A percentile compares a stretch with the other conserved stretches of the same genome.
These are phyloP conservation scores for Wickerhamiella occidentalis DNA, from an alignment of 805 yeast genomes.

Conservation along the genomic window DNA sequence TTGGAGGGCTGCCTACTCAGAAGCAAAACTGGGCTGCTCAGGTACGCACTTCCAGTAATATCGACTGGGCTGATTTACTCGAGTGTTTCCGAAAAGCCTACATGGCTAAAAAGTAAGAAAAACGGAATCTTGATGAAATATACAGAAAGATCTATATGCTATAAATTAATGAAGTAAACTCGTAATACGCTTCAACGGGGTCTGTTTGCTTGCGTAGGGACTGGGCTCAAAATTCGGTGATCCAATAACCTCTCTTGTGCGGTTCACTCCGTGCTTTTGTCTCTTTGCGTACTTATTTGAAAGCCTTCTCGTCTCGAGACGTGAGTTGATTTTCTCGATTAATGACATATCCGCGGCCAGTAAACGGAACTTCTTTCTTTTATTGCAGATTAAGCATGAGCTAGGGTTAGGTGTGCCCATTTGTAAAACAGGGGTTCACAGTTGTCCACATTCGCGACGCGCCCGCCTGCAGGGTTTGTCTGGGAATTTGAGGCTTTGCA, in stretches of 20 bases:
- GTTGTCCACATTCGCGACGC: constrained; percentile 1
- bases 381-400: neutral
- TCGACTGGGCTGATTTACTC: constrained; percentile 35
- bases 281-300: constrained; percentile 22
- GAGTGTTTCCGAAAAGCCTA: constrained; percentile 36
- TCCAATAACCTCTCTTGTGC: constrained; percentile 12
- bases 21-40: constrained; percentile 15
- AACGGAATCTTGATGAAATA: neutral
- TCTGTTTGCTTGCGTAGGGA: neutral
- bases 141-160: neutral
- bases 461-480: neutral
- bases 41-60: constrained; percentile 19
- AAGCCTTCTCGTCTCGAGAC: constrained; percentile 22
- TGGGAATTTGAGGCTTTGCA: neutral
- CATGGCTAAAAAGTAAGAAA: neutral
- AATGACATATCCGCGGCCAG: no score
- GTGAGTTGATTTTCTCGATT: constrained; percentile 18
- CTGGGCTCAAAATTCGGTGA: neutral
- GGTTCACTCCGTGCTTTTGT: constrained; percentile 20
- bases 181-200: neutral
- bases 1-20: constrained; percentile 28
- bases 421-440: neutral
- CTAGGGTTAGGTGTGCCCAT: constrained; percentile 1
- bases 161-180: constrained; percentile 1
- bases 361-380: neutral